Percentiles rank a stretch among this genome's conserved stretches.
Evolutionary conservation across 768 basidiomycete genomes (phyloP).

Genomic region (Asterophora parasitica): DNA sequence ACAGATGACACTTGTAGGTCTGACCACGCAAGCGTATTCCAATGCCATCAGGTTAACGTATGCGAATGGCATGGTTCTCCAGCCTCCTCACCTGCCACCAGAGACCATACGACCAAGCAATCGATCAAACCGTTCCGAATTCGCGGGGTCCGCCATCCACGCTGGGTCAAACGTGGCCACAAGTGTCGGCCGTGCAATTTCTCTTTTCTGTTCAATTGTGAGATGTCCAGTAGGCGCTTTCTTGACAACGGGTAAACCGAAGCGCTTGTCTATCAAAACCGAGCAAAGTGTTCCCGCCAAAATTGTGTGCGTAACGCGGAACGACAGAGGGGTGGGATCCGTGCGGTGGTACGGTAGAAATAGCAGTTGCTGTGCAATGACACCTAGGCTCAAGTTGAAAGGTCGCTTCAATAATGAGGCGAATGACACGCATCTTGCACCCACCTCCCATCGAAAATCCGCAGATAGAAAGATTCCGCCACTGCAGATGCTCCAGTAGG

Average conservation of each 20-base stretch:
- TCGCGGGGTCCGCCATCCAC: slow-evolving; percentile 28
- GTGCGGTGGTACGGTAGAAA: slow-evolving; percentile 35
- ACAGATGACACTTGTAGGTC: slow-evolving; percentile 28
- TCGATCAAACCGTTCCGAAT: slow-evolving; percentile 22
- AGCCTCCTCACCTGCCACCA: slow-evolving; percentile 23
- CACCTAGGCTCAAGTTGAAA: slow-evolving; percentile 27
- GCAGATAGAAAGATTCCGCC: slow-evolving; percentile 38
- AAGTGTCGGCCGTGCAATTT: slow-evolving; percentile 24
- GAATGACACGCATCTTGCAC: slow-evolving; percentile 1
- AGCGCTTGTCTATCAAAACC: slow-evolving; percentile 18
- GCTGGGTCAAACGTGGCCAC: slow-evolving; percentile 28
- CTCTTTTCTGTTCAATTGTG: slow-evolving; percentile 27
- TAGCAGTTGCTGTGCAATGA: slow-evolving; percentile 41
- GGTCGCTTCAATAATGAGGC: not conserved
- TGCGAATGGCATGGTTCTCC: not conserved
- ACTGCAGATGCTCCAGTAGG: slow-evolving; percentile 33
- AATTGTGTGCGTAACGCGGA: slow-evolving; percentile 37
- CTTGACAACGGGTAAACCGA: slow-evolving; percentile 20
- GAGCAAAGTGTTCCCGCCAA: slow-evolving; percentile 30
- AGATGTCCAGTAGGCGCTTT: slow-evolving; percentile 14
- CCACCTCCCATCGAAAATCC: slow-evolving; percentile 53
- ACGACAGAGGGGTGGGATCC: slow-evolving; percentile 32
- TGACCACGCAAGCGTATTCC: slow-evolving; percentile 8
- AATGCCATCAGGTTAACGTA: too few relatives aligned
- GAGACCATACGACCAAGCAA: slow-evolving; percentile 21